Conservation (phyloP, 2,329 filamentous ascomycete species). For the Sarocladium kiliense region DNA sequence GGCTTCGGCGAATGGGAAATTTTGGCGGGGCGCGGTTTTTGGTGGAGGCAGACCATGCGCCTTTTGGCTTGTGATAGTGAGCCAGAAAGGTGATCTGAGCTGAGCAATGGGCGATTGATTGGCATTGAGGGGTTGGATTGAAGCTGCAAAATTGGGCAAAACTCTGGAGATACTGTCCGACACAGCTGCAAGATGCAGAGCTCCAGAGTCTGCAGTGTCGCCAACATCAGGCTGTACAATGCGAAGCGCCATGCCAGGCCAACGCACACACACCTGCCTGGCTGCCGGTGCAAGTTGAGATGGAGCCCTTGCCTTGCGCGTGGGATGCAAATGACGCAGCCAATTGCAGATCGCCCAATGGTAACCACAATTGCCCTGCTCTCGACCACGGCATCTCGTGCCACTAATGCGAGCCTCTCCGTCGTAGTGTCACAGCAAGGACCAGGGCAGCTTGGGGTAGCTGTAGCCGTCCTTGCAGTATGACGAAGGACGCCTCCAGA, state of each 20-base stretch:
- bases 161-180: no score
- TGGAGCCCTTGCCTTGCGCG: neutral
- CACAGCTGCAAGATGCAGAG: neutral
- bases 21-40: slow-evolving; percentile 5
- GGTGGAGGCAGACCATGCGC: neutral
- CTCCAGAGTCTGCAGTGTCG: neutral
- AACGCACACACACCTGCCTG: neutral
- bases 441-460: neutral
- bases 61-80: slow-evolving; percentile 5
- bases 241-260: neutral
- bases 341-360: slow-evolving; percentile 6
- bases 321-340: slow-evolving; percentile 9
- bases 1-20: slow-evolving; percentile 1
- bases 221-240: neutral
- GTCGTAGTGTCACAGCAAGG: neutral
- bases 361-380: neutral
- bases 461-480: neutral
- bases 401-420: neutral
- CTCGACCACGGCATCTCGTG: neutral
- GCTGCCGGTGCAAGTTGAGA: neutral
- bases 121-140: neutral
- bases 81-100: neutral
- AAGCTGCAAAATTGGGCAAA: neutral
- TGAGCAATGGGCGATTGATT: neutral
- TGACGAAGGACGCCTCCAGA: slow-evolving; percentile 3